Base-by-base conservation (phyloP, 2,329 filamentous ascomycete species). In the Aspergillus glaucus region DNA sequence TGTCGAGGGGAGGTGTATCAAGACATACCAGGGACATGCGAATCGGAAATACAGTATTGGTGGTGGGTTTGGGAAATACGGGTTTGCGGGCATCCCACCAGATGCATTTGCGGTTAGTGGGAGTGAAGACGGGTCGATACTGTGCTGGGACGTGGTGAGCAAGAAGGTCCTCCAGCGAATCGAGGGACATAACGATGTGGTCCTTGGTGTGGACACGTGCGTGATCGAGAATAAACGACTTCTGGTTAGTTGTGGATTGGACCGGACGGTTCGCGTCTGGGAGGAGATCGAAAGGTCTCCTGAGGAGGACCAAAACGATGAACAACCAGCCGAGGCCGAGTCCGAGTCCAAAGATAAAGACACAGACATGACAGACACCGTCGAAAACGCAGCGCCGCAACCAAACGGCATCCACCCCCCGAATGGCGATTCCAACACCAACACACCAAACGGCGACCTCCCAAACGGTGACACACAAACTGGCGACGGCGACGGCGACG, bases 1-100 rank as follows among this genome's bases (percentile, higher is more conserved):
- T 65, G 86, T 95, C 7, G 83, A 89, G 34, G 92, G 92, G 6
- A 83, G 84, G 24, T 93, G 93, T 58, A 86, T 95, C 62, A 98
- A 98, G 77, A 98, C 93, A 12, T 98, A 97, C 69, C 90, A 96
- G 66, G 93, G 93, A 0, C 93, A 97, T 62, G 73, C 75, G 47
- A 98, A 98, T 66, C 78, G 82, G 47, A 85, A 85, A 52, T 97
- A 87, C 69, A 92, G 88, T 55, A 78, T 97, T n/a, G 82, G 82
- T 2, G 88, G 90, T 3, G 85, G 85, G 37, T 96, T 97, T 63
- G 91, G 88, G 10, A 77, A 81, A 1, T 85, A 86, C 54, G 74
- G 75, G 37, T 50, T 60, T 50, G 47, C 62, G 44, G 57, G 66
- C 51, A 67, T 53, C 41, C 58, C 61, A 19, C 54, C 56, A 12